These are phyloP conservation scores for Rhizopogon sp. DNA, from an alignment of 768 basidiomycete species.

Conservation along the genomic window DNA sequence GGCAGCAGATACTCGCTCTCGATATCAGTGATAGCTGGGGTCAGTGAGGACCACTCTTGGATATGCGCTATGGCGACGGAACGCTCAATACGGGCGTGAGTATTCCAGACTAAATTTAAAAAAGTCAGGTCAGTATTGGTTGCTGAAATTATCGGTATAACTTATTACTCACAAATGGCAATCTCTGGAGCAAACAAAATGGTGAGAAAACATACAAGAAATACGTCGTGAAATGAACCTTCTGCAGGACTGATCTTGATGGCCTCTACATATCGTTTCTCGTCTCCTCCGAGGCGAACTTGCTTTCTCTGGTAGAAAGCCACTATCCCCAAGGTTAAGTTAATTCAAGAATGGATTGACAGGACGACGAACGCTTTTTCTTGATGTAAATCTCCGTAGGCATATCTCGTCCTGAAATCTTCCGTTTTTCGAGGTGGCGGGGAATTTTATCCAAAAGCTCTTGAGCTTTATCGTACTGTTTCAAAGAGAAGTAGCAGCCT, in stretches of 20 bases:
- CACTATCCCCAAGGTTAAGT: conserved; percentile 36
- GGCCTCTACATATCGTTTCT: conserved; percentile 43
- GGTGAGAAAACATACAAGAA: conserved; percentile 4
- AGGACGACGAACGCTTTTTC: conserved; percentile 55
- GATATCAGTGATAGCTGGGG: conserved; percentile 37
- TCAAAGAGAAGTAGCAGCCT: conserved; percentile 62
- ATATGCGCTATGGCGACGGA: conserved; percentile 57
- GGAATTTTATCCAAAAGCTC: conserved; percentile 60
- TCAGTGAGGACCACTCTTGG: conserved; percentile 42
- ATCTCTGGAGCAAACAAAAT: conserved; percentile 43
- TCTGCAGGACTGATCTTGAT: conserved; percentile 69
- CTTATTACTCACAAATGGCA: conserved; percentile 51
- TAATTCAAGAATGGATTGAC: neutral
- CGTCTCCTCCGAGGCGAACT: conserved; percentile 45
- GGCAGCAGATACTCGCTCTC: conserved; percentile 21
- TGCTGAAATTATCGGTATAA: neutral
- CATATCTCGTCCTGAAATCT: conserved; percentile 60
- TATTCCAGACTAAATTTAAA: conserved; percentile 65
- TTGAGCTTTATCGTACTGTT: conserved; percentile 55
- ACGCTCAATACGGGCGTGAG: conserved; percentile 54
- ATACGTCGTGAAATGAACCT: conserved; percentile 35
- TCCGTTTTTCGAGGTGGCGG: conserved; percentile 50
- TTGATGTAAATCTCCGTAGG: conserved; percentile 76
- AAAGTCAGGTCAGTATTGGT: conserved; percentile 3
- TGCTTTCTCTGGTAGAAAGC: conserved; percentile 74